Base-by-base conservation (phyloP, 441 rosid species). In the Croton setiger region DNA sequence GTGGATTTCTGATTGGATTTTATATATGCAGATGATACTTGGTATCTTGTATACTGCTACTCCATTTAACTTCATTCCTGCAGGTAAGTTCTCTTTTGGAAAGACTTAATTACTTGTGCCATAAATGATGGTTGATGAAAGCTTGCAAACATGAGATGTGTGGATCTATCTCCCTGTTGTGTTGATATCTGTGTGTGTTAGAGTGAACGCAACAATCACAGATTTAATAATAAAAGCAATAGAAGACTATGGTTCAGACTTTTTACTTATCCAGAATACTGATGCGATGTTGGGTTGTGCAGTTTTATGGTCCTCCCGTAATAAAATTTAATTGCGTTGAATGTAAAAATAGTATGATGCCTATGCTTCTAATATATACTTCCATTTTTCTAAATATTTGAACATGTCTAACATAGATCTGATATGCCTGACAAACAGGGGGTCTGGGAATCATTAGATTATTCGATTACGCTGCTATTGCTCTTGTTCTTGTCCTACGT, bases 41-140 rank as follows among this genome's bases (percentile, higher is more conserved):
- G 81, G 90, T 63, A 57, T 78, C 62, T 74, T 91, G 21, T 91
- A 87, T 75, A 81, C 84, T 60, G 87, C 86, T 23, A 79, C 88
- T 43, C 90, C 91, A n/a, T 82, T 91, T 45, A 80, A 86, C 73
- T 88, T 87, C 77, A 87, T 91, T 67, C 95, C 93, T 17, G 85
- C 90, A 2, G 93, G 97, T 87, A 78, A 73, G 75, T 60, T 66
- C n/a, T 69, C 61, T 69, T 53, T 33, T 9, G 1, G 69, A 48
- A 63, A n/a, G 48, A 51, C 57, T 2, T 17, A 10, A 17, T 14
- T 64, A 11, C 45, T 57, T 12, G 11, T 20, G n/a, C 35, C 18
- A 27, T 15, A 67, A 14, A 10, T 55, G 18, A 20, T 8, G 6
- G 33, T 55, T 64, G 48, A 36, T 4, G 20, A 4, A 53, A 5